These are phyloP conservation scores for Orbilia javanica DNA, from an alignment of 2,329 filamentous ascomycete species.

Conservation along the genomic window DNA sequence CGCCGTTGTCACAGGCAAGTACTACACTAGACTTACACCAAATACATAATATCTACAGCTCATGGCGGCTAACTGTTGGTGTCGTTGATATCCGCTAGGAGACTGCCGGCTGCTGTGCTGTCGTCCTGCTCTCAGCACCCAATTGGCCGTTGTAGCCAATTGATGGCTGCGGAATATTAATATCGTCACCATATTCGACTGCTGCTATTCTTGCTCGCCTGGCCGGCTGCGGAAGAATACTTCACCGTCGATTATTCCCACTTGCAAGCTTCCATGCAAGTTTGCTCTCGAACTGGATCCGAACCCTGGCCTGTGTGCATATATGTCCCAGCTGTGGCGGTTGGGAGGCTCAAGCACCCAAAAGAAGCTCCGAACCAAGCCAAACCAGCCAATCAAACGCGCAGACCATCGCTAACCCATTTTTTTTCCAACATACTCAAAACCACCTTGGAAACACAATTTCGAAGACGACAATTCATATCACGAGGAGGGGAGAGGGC, in stretches of 20 bases:
- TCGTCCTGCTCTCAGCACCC: background rate
- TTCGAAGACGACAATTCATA: constrained; percentile 24
- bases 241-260: background rate
- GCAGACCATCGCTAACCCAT: constrained; percentile 31
- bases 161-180: background rate
- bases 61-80: background rate
- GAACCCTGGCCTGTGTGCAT: background rate
- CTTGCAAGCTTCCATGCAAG: background rate
- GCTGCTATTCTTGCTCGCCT: background rate
- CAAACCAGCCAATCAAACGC: constrained; percentile 49
- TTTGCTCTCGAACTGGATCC: background rate
- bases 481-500: constrained; percentile 43
- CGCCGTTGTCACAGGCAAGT: background rate
- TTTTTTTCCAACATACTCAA: constrained; percentile 39
- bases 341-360: constrained; percentile 16
- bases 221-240: background rate
- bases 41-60: background rate
- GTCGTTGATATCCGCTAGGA: background rate
- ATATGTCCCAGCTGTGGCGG: background rate
- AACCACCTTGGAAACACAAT: constrained; percentile 6
- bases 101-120: background rate
- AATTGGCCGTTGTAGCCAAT: background rate
- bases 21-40: too few relatives aligned
- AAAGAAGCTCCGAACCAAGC: background rate
- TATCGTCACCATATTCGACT: background rate